phyloP scores from a whole-genome alignment of 2,329 filamentous ascomycete genomes.

The Aspergillus felis region DNA sequence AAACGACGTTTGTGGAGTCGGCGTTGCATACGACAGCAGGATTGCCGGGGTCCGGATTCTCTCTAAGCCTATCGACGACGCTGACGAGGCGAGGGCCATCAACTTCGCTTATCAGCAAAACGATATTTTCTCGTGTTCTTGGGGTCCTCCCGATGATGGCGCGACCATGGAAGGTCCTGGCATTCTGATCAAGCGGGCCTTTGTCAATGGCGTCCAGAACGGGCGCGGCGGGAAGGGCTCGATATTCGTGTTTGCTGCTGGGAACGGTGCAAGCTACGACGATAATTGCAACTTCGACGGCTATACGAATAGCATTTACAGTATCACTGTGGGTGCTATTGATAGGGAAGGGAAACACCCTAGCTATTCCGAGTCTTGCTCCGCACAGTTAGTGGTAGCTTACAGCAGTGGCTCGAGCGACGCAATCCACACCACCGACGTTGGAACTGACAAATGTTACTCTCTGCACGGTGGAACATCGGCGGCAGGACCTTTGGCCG shows the following conservation, averaged over 20 bases:
- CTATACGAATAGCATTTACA: conserved; percentile 99
- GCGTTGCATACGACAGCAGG: conserved; percentile 87
- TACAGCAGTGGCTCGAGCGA: conserved; percentile 90
- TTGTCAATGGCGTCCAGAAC: conserved; percentile 87
- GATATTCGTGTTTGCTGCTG: conserved; percentile 94
- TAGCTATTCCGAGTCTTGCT: conserved; percentile 95
- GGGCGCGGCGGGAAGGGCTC: conserved; percentile 80
- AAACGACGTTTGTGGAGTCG: conserved; percentile 93
- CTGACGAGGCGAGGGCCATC: conserved; percentile 86
- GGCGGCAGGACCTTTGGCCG: conserved; percentile 86
- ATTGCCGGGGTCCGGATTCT: conserved; percentile 91
- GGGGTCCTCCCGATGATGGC: conserved; percentile 94
- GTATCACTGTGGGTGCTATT: conserved; percentile 91
- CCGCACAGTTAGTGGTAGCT: conserved; percentile 89
- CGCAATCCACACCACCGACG: conserved; percentile 93
- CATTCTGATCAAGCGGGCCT: conserved; percentile 80
- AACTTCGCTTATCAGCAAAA: conserved; percentile 91
- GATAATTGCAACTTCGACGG: conserved; percentile 99
- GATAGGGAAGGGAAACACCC: conserved; percentile 84
- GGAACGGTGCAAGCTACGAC: conserved; percentile 79
- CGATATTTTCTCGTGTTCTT: conserved; percentile 97
- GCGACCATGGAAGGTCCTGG: conserved; percentile 90
- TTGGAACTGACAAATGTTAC: conserved; percentile 77
- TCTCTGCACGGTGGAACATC: conserved; percentile 88
- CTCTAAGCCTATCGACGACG: conserved; percentile 83